Conservation (phyloP, 1,139 yeast genomes). For the Saccharomyces hybrid region DNA sequence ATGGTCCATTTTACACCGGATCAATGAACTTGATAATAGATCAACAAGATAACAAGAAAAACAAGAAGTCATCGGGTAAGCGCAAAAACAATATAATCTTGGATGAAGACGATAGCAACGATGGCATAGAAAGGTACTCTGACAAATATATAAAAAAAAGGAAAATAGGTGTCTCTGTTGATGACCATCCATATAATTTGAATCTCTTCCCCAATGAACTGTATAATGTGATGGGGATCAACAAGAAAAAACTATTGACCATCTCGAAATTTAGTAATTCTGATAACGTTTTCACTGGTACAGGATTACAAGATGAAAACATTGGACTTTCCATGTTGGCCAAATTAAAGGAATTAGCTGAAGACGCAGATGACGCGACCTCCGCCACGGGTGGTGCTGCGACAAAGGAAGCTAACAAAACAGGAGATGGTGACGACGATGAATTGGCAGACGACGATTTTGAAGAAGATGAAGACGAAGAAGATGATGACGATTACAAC, state of each 20-base stretch:
- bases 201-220: conserved; percentile 77
- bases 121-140: conserved; percentile 67
- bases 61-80: conserved; percentile 1
- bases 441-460: conserved; percentile 61
- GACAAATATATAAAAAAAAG: conserved; percentile 68
- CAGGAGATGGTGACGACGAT: conserved; percentile 69
- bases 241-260: conserved; percentile 47
- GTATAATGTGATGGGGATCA: conserved; percentile 65
- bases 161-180: conserved; percentile 68
- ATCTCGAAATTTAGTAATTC: conserved; percentile 43
- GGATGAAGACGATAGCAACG: conserved; percentile 39
- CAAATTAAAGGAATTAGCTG: conserved; percentile 54
- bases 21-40: conserved; percentile 32
- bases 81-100: conserved; percentile 11
- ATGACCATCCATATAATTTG: conserved; percentile 72
- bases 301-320: conserved; percentile 33
- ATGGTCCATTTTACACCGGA: conserved; percentile 77
- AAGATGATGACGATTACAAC: conserved; percentile 66
- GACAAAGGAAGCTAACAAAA: conserved; percentile 57
- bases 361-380: conserved; percentile 43
- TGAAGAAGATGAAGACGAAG: conserved; percentile 65
- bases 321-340: conserved; percentile 44
- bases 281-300: conserved; percentile 35
- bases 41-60: conserved; percentile 11
- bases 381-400: conserved; percentile 47